Conservation (phyloP, 352 stramenopile genomes). For the Nannochloropsis limnetica region DNA sequence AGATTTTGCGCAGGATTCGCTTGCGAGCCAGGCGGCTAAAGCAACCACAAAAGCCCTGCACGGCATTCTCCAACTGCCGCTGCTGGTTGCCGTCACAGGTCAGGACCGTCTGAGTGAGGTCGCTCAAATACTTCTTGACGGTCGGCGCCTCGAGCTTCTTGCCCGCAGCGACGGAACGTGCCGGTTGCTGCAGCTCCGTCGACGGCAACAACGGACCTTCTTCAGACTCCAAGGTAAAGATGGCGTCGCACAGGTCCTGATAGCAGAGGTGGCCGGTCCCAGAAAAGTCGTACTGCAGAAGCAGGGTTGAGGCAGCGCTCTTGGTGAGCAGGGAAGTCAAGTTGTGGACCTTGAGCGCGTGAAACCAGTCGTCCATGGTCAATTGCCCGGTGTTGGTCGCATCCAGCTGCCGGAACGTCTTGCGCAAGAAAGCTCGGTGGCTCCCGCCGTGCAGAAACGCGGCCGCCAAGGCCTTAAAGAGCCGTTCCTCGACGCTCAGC, state of each 20-base stretch:
- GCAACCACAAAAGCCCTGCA: not conserved
- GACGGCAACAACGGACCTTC: not conserved
- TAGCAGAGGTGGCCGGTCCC: not conserved
- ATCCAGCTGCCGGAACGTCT: not conserved
- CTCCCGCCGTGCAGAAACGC: not conserved
- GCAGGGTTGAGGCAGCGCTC: not conserved
- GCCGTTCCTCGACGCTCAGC: not conserved
- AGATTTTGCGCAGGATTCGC: slow-evolving; percentile 8
- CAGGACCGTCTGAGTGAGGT: not conserved
- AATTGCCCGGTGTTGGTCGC: not conserved
- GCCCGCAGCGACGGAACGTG: not conserved
- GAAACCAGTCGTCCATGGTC: not conserved
- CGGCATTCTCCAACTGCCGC: slow-evolving; percentile 5
- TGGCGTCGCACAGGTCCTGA: not conserved
- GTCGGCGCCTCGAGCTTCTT: not conserved
- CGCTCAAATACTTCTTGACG: not conserved
- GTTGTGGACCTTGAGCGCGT: not conserved
- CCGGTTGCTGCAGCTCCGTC: not conserved
- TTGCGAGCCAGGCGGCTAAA: not conserved
- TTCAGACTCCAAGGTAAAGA: not conserved
- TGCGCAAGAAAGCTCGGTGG: not conserved
- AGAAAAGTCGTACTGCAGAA: not conserved
- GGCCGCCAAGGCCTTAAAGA: not conserved
- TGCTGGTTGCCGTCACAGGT: not conserved
- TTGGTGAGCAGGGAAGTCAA: not conserved